A percentile compares a stretch with the other conserved stretches of the same genome.
Conservation (phyloP, 208 protist genomes). For the Trypanosoma vivax region DNA sequence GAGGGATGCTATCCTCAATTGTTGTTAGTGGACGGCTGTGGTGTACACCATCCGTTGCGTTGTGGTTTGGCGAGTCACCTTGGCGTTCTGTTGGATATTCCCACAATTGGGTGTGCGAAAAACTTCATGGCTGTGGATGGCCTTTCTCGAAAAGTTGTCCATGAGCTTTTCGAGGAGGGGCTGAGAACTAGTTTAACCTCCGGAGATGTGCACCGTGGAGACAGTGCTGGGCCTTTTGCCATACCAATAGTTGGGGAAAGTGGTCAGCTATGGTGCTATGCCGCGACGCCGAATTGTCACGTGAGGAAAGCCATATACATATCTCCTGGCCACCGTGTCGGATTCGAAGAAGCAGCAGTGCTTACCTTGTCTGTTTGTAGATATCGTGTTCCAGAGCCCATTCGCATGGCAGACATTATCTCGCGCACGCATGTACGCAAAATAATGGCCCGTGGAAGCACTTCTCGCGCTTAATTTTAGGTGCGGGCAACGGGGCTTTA, state of each 20-base stretch:
- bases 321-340: slow-evolving; percentile 88
- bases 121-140: slow-evolving; percentile 86
- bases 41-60: slow-evolving; percentile 88
- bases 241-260: slow-evolving; percentile 19
- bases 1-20: slow-evolving; percentile 60
- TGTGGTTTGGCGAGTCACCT: slow-evolving; percentile 93
- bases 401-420: slow-evolving; percentile 85
- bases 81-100: slow-evolving; percentile 81
- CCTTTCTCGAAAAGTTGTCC: slow-evolving; percentile 42
- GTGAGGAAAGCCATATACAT: slow-evolving; percentile 85
- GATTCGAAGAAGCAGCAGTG: slow-evolving; percentile 60
- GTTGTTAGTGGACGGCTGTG: slow-evolving; percentile 94
- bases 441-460: background rate
- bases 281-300: slow-evolving; percentile 22
- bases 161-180: slow-evolving; percentile 14
- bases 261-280: slow-evolving; percentile 53
- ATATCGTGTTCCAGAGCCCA: slow-evolving; percentile 89
- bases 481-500: too few species aligned
- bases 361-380: slow-evolving; percentile 35
- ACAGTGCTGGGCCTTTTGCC: background rate
- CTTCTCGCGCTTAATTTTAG: too few species aligned
- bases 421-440: slow-evolving; percentile 78
- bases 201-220: background rate
- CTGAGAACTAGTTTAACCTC: background rate
- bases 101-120: slow-evolving; percentile 91